phyloP scores from a whole-genome alignment of 1,284 basidiomycete species.

The Phylloboletellus chloephorus region DNA sequence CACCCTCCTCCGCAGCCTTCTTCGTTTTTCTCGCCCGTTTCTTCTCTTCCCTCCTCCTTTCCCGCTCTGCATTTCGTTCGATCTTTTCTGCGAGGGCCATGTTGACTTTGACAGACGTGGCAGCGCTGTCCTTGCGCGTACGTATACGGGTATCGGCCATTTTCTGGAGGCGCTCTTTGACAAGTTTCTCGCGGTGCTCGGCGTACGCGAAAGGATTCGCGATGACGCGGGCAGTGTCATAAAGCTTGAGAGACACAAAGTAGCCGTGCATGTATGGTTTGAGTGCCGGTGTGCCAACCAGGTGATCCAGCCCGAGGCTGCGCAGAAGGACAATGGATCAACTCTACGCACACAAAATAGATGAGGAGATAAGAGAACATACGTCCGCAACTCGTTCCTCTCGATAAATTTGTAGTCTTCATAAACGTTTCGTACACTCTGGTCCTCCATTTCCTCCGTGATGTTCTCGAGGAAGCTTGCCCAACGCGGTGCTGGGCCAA shows the following conservation, averaged over 20 bases:
- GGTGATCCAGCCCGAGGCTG: constrained; percentile 88
- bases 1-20: constrained; percentile 32
- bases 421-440: constrained; percentile 73
- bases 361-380: constrained; percentile 30
- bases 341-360: not conserved
- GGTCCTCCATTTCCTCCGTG: constrained; percentile 95
- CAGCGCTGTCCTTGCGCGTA: constrained; percentile 48
- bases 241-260: constrained; percentile 93
- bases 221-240: constrained; percentile 93
- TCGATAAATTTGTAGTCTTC: constrained; percentile 99
- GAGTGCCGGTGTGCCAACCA: constrained; percentile 90
- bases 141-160: constrained; percentile 92
- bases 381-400: constrained; percentile 81
- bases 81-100: constrained; percentile 88
- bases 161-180: constrained; percentile 88
- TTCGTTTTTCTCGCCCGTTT: constrained; percentile 46
- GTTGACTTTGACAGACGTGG: constrained; percentile 77
- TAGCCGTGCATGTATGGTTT: constrained; percentile 99
- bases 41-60: constrained; percentile 56
- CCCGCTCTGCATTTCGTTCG: constrained; percentile 67
- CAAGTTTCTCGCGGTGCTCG: constrained; percentile 85
- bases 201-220: constrained; percentile 95
- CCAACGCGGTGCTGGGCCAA: constrained; percentile 96
- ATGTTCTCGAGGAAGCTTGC: constrained; percentile 96
- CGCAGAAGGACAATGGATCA: constrained; percentile 11